phyloP scores from a whole-genome alignment of 2,329 filamentous ascomycete species.

The Apiospora rasikravindrae region DNA sequence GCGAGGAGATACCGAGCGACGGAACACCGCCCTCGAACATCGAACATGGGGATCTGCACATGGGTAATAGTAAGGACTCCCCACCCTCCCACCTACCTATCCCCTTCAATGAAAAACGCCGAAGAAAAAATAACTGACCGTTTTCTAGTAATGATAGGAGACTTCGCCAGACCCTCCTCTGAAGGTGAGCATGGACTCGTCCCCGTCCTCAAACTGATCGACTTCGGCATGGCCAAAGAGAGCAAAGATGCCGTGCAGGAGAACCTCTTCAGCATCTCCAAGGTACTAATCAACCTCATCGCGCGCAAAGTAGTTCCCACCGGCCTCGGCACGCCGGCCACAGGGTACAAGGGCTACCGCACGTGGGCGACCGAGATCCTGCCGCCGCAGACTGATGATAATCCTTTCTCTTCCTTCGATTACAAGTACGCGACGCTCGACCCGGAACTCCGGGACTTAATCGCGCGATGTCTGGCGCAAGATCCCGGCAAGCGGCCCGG shows the following conservation, averaged over 20 bases:
- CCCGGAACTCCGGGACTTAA: background rate
- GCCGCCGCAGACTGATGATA: background rate
- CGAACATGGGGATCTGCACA: background rate
- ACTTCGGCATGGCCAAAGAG: constrained; percentile 2
- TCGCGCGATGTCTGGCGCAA: constrained; percentile 1
- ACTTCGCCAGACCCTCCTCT: background rate
- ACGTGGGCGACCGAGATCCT: constrained; percentile 19
- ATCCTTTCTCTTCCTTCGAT: background rate
- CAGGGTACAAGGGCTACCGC: background rate
- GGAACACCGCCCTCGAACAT: background rate
- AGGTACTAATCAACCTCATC: constrained; percentile 13
- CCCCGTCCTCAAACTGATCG: background rate
- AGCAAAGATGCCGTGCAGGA: background rate
- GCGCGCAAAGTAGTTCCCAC: background rate
- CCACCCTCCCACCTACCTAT: background rate
- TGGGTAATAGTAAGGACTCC: constrained; percentile 1
- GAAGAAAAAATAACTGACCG: background rate
- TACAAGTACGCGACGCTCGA: background rate
- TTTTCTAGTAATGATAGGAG: background rate
- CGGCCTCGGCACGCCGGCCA: no score
- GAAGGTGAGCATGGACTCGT: background rate
- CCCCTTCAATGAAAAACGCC: no score
- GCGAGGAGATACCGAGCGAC: background rate
- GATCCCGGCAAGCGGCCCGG: background rate
- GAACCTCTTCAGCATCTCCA: background rate